These are phyloP conservation scores for Pythium aquatile DNA, from an alignment of 352 stramenopile genomes.

Conservation along the genomic window DNA sequence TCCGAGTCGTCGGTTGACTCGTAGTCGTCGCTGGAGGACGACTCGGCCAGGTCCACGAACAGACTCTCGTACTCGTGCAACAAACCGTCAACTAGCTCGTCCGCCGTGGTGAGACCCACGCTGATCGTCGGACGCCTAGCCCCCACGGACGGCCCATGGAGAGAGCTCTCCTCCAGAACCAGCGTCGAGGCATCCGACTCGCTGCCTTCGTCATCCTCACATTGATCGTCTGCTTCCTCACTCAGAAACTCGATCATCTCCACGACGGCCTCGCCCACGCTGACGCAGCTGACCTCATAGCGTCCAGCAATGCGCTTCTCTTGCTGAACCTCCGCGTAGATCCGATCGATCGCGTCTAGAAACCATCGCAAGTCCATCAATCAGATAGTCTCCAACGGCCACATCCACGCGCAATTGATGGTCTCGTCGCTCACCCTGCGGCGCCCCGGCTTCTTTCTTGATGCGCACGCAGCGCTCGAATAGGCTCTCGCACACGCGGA, in stretches of 20 bases:
- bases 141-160: background rate
- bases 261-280: background rate
- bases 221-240: background rate
- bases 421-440: background rate
- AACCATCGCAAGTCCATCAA: background rate
- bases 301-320: background rate
- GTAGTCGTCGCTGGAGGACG: conserved; percentile 20
- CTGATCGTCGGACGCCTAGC: background rate
- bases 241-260: conserved; percentile 11
- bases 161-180: background rate
- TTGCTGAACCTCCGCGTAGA: background rate
- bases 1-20: conserved; percentile 15
- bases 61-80: conserved; percentile 20
- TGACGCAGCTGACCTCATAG: background rate
- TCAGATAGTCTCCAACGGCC: background rate
- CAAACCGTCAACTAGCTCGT: background rate
- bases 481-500: background rate
- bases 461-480: background rate
- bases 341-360: background rate
- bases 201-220: background rate
- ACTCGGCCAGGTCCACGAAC: conserved; percentile 13
- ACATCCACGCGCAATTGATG: background rate
- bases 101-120: background rate
- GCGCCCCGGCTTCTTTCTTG: background rate
- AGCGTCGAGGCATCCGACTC: background rate